phyloP scores from a whole-genome alignment of 2,329 filamentous ascomycete genomes.

The Zasmidium citrigriseum region DNA sequence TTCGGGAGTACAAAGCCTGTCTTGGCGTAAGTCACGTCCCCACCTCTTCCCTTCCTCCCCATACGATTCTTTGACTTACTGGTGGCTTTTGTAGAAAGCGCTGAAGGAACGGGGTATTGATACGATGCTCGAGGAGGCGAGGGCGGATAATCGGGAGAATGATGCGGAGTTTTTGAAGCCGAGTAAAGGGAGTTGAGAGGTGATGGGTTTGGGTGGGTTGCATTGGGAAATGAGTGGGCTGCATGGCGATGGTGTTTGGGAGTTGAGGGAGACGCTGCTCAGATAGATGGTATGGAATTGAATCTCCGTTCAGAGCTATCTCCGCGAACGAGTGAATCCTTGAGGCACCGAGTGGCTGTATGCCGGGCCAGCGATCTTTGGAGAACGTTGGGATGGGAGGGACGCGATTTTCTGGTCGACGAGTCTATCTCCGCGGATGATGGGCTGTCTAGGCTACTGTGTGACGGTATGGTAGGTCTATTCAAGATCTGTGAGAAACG shows the following conservation, averaged over 20 bases:
- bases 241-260: neutral
- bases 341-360: no score
- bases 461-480: no score
- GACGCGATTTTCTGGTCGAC: no score
- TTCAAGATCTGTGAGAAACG: no score
- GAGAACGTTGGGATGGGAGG: no score
- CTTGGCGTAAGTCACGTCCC: constrained; percentile 68
- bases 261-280: neutral
- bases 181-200: constrained; percentile 25
- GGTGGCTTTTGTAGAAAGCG: constrained; percentile 61
- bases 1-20: constrained; percentile 86
- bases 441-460: no score
- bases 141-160: constrained; percentile 85
- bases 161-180: constrained; percentile 68
- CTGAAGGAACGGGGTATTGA: constrained; percentile 90
- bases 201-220: neutral
- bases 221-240: no score
- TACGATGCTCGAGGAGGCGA: constrained; percentile 85
- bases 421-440: no score
- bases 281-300: no score
- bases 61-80: neutral
- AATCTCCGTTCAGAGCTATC: no score
- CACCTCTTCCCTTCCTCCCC: neutral
- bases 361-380: no score
- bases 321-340: no score